A percentile compares a stretch with the other conserved stretches of the same genome.
Evolutionary conservation across 2,329 filamentous ascomycete genomes (phyloP).

Genomic region (Fusarium sp.): DNA sequence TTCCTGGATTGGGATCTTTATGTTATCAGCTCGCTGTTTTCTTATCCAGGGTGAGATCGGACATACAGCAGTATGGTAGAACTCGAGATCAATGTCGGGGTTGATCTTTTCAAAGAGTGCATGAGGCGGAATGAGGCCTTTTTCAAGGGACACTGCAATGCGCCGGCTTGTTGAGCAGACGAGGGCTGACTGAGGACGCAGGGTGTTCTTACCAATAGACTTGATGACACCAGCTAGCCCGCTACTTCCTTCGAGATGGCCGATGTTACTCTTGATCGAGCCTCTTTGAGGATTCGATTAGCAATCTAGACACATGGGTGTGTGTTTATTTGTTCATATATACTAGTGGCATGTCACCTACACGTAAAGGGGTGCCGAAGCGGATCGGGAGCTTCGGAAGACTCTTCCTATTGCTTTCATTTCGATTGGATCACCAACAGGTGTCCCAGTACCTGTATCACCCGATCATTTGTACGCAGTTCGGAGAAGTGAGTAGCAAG

Average conservation of each 20-base stretch:
- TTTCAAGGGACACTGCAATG: neutral
- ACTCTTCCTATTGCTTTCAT: neutral
- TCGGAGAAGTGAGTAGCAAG: neutral
- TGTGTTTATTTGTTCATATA: neutral
- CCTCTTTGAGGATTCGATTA: neutral
- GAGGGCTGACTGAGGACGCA: neutral
- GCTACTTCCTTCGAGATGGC: neutral
- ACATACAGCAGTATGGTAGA: neutral
- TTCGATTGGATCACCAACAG: neutral
- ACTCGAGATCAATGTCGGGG: neutral
- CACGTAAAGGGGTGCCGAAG: neutral
- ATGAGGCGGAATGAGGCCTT: neutral
- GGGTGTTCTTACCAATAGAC: neutral
- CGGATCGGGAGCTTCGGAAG: neutral
- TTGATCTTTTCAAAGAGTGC: neutral
- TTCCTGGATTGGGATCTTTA: constrained; percentile 7
- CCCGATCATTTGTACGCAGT: neutral
- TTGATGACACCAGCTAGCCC: neutral
- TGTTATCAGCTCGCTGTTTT: neutral
- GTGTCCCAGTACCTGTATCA: neutral
- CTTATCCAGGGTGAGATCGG: neutral
- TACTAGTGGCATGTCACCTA: neutral
- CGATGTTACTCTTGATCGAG: neutral
- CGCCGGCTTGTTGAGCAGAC: neutral
- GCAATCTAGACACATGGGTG: neutral